Base-by-base conservation (phyloP, 2,329 filamentous ascomycete genomes). In the Tolypocladium ovalisporum region DNA sequence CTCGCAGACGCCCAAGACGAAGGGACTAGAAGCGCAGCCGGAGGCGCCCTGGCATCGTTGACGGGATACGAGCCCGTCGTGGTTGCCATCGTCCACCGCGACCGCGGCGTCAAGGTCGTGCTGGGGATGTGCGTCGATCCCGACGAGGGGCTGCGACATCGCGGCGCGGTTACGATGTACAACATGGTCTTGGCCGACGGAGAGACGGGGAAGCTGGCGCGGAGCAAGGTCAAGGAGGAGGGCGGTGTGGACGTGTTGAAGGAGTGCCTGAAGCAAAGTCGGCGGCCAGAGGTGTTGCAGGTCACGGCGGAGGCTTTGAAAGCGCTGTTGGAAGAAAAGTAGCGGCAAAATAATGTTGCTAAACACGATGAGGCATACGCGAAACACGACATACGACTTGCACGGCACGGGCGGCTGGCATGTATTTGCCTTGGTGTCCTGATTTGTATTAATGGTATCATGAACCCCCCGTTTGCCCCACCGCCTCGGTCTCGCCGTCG, bases 1-100 rank as follows among this genome's bases (percentile, higher is more conserved):
- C 82, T 99, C 39, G 87, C 90, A 0, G 92, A 97, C 67, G 86
- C 90, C 1, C 88, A 96, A 54, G 91, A 97, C 62, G 72, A 82
- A 8, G 84, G 83, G 0, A 96, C 91, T 0, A 79, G 93, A 35
- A 84, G 86, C 53, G 94, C 91, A 0, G 92, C 94, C 0, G 91
- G 92, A 3, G 94, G 94, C 1, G 93, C 91, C 0, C 71, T 99
- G 54, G 94, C 93, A 0, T 89, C 89, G 72, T 73, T 99, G 29
- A 91, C 91, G 0, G 83, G 85, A 35, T 91, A 87, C 68, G 89
- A 94, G 64, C 79, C 81, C 1, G 88, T 89, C 0, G 86, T 93
- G 1, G 78, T 82, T 2, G 86, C 82, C 4, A 79, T 97, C 3
- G 65, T 96, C 40, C 81, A 83, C 59, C 79, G 87, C 39, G 83